These are phyloP conservation scores for Colletotrichum falcatum DNA, from an alignment of 2,329 filamentous ascomycete species.

Conservation along the genomic window DNA sequence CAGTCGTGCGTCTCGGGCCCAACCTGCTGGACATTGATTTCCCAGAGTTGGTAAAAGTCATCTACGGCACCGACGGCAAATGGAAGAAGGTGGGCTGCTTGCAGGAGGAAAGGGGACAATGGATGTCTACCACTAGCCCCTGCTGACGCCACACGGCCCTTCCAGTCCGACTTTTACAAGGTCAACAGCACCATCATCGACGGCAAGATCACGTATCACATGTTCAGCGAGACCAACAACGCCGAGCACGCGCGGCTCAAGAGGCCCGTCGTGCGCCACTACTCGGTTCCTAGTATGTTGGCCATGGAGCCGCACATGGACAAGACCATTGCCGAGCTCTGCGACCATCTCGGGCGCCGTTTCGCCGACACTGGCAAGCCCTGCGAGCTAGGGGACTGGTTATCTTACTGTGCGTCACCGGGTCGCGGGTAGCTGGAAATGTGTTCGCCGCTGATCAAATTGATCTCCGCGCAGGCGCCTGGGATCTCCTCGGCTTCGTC, in stretches of 20 bases:
- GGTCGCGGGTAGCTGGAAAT: not conserved
- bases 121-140: not conserved
- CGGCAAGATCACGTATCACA: slow-evolving; percentile 52
- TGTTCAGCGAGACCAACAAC: slow-evolving; percentile 53
- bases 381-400: slow-evolving; percentile 45
- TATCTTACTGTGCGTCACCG: slow-evolving; percentile 43
- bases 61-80: slow-evolving; percentile 47
- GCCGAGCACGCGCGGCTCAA: slow-evolving; percentile 51
- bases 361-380: slow-evolving; percentile 45
- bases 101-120: not conserved
- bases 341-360: slow-evolving; percentile 45
- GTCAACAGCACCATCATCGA: slow-evolving; percentile 50
- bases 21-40: slow-evolving; percentile 46
- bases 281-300: slow-evolving; percentile 47
- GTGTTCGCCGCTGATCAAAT: not conserved
- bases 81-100: slow-evolving; percentile 40
- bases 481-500: slow-evolving; percentile 57
- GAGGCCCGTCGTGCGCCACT: slow-evolving; percentile 53
- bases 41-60: slow-evolving; percentile 46
- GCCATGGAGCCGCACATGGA: slow-evolving; percentile 50
- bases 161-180: slow-evolving; percentile 53
- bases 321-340: slow-evolving; percentile 48
- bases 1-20: slow-evolving; percentile 48
- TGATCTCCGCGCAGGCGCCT: slow-evolving; percentile 47
- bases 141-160: not conserved